Percentiles rank a stretch among this genome's conserved stretches.
Evolutionary conservation across 371 early-diverging fungal genomes (phyloP).

Genomic region (Actinomortierella ambigua): DNA sequence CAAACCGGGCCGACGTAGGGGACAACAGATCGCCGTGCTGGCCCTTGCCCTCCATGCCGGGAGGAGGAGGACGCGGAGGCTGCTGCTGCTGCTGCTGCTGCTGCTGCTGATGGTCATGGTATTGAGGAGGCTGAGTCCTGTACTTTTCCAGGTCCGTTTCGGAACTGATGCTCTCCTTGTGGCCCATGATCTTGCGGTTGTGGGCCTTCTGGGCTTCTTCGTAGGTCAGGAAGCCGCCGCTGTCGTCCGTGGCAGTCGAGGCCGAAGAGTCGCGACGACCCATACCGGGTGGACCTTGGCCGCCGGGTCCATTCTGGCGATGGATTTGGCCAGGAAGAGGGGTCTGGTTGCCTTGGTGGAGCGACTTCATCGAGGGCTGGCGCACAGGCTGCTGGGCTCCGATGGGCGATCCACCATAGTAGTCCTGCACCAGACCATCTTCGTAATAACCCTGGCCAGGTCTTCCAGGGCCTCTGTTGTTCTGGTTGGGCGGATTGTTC

Average conservation of each 20-base stretch:
- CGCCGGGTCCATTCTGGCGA: constrained; percentile 31
- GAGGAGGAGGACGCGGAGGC: not conserved
- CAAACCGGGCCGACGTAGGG: too few relatives aligned
- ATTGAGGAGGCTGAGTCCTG: not conserved
- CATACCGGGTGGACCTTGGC: constrained; percentile 24
- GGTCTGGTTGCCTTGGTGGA: constrained; percentile 26
- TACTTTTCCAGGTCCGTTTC: constrained; percentile 3
- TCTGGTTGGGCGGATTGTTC: constrained; percentile 7
- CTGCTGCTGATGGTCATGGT: constrained; percentile 5
- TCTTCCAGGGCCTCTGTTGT: constrained; percentile 1
- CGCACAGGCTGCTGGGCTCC: constrained; percentile 31
- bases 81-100: not conserved
- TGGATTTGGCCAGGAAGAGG: constrained; percentile 23
- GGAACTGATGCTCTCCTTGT: constrained; percentile 33
- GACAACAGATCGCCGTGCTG: too few relatives aligned
- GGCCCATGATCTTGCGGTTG: constrained; percentile 31
- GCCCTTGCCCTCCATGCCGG: too few relatives aligned
- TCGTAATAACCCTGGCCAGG: constrained; percentile 6
- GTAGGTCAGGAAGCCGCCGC: constrained; percentile 17
- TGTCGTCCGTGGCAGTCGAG: constrained; percentile 12
- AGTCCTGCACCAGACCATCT: constrained; percentile 12
- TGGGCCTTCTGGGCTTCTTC: constrained; percentile 36
- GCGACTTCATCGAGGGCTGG: constrained; percentile 6
- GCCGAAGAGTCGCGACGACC: constrained; percentile 14
- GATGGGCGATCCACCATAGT: constrained; percentile 16